These are phyloP conservation scores for Aspergillus cristatus DNA, from an alignment of 495 filamentous ascomycete genomes.

Conservation along the genomic window DNA sequence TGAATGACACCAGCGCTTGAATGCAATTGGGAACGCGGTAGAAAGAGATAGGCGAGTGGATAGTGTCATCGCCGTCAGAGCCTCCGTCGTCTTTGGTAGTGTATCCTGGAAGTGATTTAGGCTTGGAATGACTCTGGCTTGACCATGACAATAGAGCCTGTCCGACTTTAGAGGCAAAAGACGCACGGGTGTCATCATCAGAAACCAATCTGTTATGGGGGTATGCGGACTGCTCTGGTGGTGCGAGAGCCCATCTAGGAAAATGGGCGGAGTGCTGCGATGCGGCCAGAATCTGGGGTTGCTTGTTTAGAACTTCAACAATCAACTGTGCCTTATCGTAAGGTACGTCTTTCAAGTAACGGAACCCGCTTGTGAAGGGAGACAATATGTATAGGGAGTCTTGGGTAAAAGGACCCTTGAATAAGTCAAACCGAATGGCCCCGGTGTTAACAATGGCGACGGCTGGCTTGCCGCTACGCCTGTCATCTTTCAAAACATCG, in stretches of 20 bases:
- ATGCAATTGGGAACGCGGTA: slow-evolving; percentile 78
- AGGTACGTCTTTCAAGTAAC: slow-evolving; percentile 71
- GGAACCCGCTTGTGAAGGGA: slow-evolving; percentile 75
- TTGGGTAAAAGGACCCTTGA: slow-evolving; percentile 79
- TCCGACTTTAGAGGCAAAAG: background rate
- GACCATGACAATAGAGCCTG: slow-evolving; percentile 26
- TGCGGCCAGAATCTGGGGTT: slow-evolving; percentile 44
- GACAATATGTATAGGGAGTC: slow-evolving; percentile 80
- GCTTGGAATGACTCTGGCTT: slow-evolving; percentile 4
- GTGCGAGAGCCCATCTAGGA: slow-evolving; percentile 18
- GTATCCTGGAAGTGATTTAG: slow-evolving; percentile 62
- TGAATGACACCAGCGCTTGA: slow-evolving; percentile 53
- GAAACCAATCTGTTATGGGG: slow-evolving; percentile 3
- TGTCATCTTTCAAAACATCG: slow-evolving; percentile 43
- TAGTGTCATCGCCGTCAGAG: slow-evolving; percentile 81
- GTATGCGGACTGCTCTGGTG: slow-evolving; percentile 29
- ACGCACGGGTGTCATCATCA: background rate
- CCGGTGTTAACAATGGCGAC: slow-evolving; percentile 82
- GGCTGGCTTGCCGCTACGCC: slow-evolving; percentile 41
- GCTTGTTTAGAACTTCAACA: slow-evolving; percentile 62
- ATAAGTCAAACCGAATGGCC: slow-evolving; percentile 88
- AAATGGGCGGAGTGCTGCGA: slow-evolving; percentile 9
- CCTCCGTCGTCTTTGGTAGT: slow-evolving; percentile 82
- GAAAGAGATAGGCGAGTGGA: slow-evolving; percentile 65
- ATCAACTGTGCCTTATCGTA: slow-evolving; percentile 63